A percentile compares a stretch with the other conserved stretches of the same genome.
Conservation (phyloP, 441 rosid genomes). For the Adansonia gregorii region DNA sequence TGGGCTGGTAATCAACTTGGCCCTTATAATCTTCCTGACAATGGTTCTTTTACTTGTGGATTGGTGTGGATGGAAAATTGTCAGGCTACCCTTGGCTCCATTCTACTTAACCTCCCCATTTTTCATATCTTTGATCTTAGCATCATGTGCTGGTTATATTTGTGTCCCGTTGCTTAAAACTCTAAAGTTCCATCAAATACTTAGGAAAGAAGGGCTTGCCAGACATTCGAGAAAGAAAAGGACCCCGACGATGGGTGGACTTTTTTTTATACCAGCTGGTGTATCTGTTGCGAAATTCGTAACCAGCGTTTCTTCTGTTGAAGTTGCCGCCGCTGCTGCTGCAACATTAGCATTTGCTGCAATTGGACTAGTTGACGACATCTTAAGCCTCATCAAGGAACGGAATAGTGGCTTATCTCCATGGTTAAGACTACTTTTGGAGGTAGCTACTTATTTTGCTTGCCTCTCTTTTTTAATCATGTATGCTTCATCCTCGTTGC, state of each 20-base stretch:
- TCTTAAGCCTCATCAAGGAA: conserved; percentile 43
- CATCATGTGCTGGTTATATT: conserved; percentile 67
- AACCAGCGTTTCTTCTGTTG: conserved; percentile 57
- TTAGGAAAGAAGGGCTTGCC: conserved; percentile 48
- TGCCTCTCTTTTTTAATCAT: not conserved
- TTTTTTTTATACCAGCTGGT: conserved; percentile 78
- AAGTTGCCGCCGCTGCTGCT: conserved; percentile 71
- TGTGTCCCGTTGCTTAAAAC: conserved; percentile 68
- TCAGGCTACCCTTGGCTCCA: conserved; percentile 78
- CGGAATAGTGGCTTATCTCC: conserved; percentile 54
- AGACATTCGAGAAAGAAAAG: conserved; percentile 51
- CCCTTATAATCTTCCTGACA: conserved; percentile 61
- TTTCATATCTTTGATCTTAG: conserved; percentile 59
- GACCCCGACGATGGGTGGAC: conserved; percentile 90
- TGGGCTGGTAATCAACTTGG: conserved; percentile 64
- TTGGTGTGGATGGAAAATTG: conserved; percentile 92
- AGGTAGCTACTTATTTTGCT: conserved; percentile 44
- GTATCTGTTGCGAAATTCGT: conserved; percentile 61
- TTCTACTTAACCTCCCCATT: conserved; percentile 77
- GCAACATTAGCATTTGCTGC: conserved; percentile 74
- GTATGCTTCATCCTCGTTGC: not conserved
- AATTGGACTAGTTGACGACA: conserved; percentile 76
- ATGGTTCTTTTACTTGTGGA: conserved; percentile 64
- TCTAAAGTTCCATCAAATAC: conserved; percentile 52
- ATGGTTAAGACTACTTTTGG: conserved; percentile 56